Base-by-base conservation (phyloP, 441 rosid genomes). In the Corymbia citriodora region DNA sequence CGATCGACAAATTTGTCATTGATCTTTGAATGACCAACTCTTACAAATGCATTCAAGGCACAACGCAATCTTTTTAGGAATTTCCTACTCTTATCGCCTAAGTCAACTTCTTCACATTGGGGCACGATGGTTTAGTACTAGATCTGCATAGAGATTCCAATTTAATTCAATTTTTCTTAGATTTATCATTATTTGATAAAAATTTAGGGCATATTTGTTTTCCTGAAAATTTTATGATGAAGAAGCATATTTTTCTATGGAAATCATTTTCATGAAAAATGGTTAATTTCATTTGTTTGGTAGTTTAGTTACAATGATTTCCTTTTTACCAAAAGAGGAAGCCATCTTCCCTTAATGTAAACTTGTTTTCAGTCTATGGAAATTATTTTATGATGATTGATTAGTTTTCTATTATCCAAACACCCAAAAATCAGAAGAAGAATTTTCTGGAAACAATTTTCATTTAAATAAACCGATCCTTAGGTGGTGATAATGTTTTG, bases 401-500 rank as follows among this genome's bases (percentile, higher is more conserved):
- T 72, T 70, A 36, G 2, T 72, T 72, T 72, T 36, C 49, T 21
- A 2, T 19, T 9, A 19, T 72, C 9, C 9, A 72, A 36, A 72
- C 21, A 36, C 49, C 4, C 1, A 1, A 23, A 61, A 12, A 7
- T 61, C 2, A 8, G 2, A 11, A 61, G 45, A 61, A 10, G 1
- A 33, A 18, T 36, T 72, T 36, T 9, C 13, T 2, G 1, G 0
- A 72, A 36, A 19, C 2, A 10, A 8, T 19, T 72, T 72, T 33
- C 29, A 6, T 33, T 70, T 13, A 18, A 33, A 70, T 70, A 33
- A 36, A 36, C 49, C 27, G 13, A 72, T 72, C 49, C 49, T 36
- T 17, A 31, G 8, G 74, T 65, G 36, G 74, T 65, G 19, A 65
- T 65, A 65, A n/a, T 65, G 10, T 65, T 65, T 65, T 8, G 8